Evolutionary conservation across 163 green algal genomes (phyloP).

Genomic region (Chloromonas sp.): DNA sequence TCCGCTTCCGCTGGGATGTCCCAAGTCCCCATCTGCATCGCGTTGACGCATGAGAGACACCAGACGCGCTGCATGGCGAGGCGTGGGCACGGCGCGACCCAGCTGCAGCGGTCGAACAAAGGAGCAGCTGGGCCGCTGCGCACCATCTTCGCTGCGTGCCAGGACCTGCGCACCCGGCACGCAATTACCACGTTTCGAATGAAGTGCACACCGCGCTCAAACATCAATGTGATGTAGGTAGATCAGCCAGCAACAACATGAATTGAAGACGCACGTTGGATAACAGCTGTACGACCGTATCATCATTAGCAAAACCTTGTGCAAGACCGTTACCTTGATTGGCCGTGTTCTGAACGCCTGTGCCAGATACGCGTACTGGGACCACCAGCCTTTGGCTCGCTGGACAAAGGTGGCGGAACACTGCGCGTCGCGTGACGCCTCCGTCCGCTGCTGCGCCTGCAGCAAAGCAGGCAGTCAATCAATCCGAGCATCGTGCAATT

Average conservation of each 20-base stretch:
- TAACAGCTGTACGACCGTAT: no score
- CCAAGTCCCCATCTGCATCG: conserved; percentile 7
- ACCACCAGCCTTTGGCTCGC: conserved; percentile 22
- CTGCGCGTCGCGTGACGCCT: neutral
- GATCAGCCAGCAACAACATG: no score
- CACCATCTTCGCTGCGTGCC: conserved; percentile 26
- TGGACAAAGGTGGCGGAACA: neutral
- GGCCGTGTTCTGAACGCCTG: conserved; percentile 17
- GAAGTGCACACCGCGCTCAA: neutral
- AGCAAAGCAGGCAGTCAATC: conserved; percentile 10
- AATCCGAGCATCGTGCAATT: conserved; percentile 13
- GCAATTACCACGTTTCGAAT: neutral
- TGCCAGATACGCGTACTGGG: conserved; percentile 18
- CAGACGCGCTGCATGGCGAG: conserved; percentile 31
- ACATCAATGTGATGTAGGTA: no score
- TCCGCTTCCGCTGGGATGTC: neutral
- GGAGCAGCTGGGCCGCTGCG: conserved; percentile 31
- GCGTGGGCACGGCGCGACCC: conserved; percentile 24
- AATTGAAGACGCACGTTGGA: no score
- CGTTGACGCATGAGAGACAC: conserved; percentile 31
- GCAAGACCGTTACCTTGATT: conserved; percentile 19
- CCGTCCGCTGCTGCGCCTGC: conserved; percentile 6
- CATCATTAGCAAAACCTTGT: no score
- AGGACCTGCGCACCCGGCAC: conserved; percentile 18
- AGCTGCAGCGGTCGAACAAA: conserved; percentile 44